Evolutionary conservation across 441 rosid species (phyloP), one percentile per base, ranked within the genome.

Genomic region (Pelargonium citronellum): DNA sequence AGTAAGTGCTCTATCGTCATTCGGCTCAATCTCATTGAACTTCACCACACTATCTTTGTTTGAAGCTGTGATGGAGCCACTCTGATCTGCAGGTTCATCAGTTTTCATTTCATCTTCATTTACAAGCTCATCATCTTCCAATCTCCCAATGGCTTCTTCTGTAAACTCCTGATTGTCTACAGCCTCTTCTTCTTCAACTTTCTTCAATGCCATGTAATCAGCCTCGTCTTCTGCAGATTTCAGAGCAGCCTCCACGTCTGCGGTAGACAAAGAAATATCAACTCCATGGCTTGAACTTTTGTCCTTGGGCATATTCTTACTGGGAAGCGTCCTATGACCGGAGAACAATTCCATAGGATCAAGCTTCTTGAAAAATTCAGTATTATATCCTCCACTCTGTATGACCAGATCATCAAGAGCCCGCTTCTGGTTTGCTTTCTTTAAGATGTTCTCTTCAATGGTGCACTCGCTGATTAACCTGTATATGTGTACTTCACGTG

Each of bases 341-440:
- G 97, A 87, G 77, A 96, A 90, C 79, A 96, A 84, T 70, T 96
- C 99, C 90, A 91, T 82, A 53, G 99, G 99, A 82, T 96, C 98
- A 11, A 96, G 98, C 88, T 96, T 96, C 87, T 91, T 93, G 85
- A 96, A 96, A 80, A 93, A 96, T 64, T 96, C 98, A 4, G 99
- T 96, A 80, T 93, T 96, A 77, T 96, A 96, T 66, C 87, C 87
- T 68, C 98, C 99, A 81, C 97, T 90, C 83, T 96, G 99, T 73
- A 96, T 96, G 47, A 96, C 99, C 65, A 96, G 89, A 82, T 96
- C 86, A 82, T 93, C 99, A 79, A 96, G 98, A 68, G 91, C 96
- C 72, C 99, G 96, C 87, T 96, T 96, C 84, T 96, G 99, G 79
- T 96, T 93, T 64, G 99, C 99, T 85, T 96, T 96, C 87, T 86